Base-by-base conservation (phyloP, 2,329 filamentous ascomycete species). In the Clonostachys rosea region DNA sequence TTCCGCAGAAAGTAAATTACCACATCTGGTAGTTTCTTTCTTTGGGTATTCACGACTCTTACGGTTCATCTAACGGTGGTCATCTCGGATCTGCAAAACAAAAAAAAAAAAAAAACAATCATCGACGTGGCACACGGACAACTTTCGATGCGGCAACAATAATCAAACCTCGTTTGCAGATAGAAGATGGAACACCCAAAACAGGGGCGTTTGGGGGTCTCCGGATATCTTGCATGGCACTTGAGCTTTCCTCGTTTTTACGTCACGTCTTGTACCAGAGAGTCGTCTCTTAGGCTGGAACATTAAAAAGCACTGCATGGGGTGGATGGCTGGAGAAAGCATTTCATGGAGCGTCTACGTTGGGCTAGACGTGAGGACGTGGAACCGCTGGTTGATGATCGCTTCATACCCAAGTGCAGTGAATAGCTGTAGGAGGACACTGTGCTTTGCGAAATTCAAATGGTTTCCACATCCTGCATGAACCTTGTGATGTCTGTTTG, bases 1-100 rank as follows among this genome's bases (percentile, higher is more conserved):
- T 99, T 99, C 90, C 87, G 94, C 81, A 91, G 91, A 83, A 99
- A 99, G 92, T 99, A 97, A 79, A 89, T 68, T 74, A 66, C 60
- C 43, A 33, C 16, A 63, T 59, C 59, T 55, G 64, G 71, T 67
- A 66, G 63, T 71, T 74, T 68, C 68, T 66, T 70, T 74, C 61
- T 63, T 69, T 66, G 67, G 67, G 65, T 72, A 69, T 59, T 71
- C 64, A 73, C 69, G 72, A 72, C 65, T 70, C 68, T 68, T 67
- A 69, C 60, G 65, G 66, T 70, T 73, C 64, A 75, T 70, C 64
- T 62, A 58, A 65, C 59, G 76, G 73, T 73, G 71, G 70, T 73
- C 73, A 73, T 76, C 70, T 79, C 74, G 74, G 74, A 76, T 75
- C 74, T 78, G 75, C 78, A 77, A 77, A 39, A 39, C 75, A 65